Base-by-base conservation (phyloP, 352 stramenopile species). In the Blastocystis sp. region DNA sequence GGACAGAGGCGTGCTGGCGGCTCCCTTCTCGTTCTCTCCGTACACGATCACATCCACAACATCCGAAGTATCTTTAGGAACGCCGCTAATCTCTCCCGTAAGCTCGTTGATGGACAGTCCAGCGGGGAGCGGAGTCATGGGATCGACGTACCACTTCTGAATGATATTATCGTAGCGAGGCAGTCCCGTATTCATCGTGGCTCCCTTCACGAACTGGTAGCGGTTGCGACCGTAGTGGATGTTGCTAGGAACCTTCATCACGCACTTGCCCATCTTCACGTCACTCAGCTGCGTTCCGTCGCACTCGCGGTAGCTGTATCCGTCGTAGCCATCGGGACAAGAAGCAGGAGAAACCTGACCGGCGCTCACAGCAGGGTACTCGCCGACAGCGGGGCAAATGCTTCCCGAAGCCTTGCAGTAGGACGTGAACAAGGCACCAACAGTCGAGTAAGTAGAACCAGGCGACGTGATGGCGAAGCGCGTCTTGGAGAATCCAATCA, bases 11-110 rank as follows among this genome's bases (percentile, higher is more conserved):
- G 61, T 46, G 32, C 38, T 46, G 8, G 57, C 44, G 14, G 36
- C 38, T 14, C 61, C 61, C 61, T 73, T 73, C 40, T 14, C 11
- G 38, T 73, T 73, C 61, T 40, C 38, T 73, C 61, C 61, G 36
- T 69, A 44, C 24, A 69, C 44, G 6, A n/a, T 73, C 32, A 73
- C 29, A 4, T 73, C 38, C 61, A 53, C 21, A 18, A 46, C 32
- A 48, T 14, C 29, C 32, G 27, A 24, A 14, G n/a, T 8, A 14
- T 40, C 29, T n/a, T n/a, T 69, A 56, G 63, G 63, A 16, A 51
- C n/a, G 21, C 63, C 63, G 14, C 9, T 24, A n/a, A 75, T 75
- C 24, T 57, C 46, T 56, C 63, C 63, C 21, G 63, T 75, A 27
- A 7, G 21, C 18, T 56, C 27, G n/a, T 75, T 32, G 18, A 75